Evolutionary conservation across 768 basidiomycete genomes (phyloP).

Genomic region (Suillus discolor): DNA sequence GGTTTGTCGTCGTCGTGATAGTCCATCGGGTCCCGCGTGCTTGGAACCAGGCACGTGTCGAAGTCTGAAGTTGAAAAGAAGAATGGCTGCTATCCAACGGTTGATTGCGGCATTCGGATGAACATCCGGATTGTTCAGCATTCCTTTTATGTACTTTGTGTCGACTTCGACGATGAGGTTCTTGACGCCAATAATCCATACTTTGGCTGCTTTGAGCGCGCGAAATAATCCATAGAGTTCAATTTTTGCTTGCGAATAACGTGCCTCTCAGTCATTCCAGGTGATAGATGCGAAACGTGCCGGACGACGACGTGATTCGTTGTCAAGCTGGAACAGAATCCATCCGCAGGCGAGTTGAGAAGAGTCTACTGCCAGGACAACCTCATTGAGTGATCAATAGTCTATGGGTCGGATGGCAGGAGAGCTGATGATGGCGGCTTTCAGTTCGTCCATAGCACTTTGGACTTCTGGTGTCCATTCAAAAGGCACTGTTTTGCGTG

Average conservation of each 20-base stretch:
- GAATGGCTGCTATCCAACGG: neutral
- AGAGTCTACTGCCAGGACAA: neutral
- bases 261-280: neutral
- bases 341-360: neutral
- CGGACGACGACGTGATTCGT: neutral
- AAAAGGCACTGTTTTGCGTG: neutral
- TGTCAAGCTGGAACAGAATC: neutral
- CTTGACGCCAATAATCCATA: neutral
- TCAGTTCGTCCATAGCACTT: neutral
- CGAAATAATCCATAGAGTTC: neutral
- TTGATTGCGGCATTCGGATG: neutral
- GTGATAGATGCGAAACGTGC: neutral
- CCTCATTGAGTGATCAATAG: rapidly evolving
- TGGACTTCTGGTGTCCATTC: rapidly evolving
- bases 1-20: no score
- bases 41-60: neutral
- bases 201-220: no score
- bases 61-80: neutral
- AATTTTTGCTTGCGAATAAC: neutral
- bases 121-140: neutral
- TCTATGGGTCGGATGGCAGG: neutral
- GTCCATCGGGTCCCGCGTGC: neutral
- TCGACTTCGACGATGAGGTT: rapidly evolving
- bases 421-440: neutral
- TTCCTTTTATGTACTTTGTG: neutral